A percentile compares a stretch with the other conserved stretches of the same genome.
Evolutionary conservation across 495 filamentous ascomycete species (phyloP).

Genomic region (Xylaria longipes): DNA sequence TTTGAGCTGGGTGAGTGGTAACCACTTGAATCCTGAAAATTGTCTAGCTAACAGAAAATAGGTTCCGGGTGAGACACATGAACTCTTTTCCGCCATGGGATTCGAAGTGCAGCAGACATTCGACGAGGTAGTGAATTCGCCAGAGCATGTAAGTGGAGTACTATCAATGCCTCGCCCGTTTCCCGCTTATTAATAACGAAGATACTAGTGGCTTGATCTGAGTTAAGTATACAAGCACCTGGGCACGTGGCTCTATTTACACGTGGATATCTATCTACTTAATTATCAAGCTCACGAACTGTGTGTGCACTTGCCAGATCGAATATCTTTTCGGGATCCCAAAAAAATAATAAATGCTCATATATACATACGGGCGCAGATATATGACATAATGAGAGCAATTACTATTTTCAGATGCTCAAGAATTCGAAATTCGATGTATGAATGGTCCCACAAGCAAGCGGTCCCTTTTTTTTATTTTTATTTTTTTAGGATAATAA

Average conservation of each 20-base stretch:
- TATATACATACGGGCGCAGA: neutral
- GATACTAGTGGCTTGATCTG: constrained; percentile 48
- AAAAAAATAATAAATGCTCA: neutral
- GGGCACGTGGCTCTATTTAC: neutral
- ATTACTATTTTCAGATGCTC: constrained; percentile 10
- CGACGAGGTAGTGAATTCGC: constrained; percentile 80
- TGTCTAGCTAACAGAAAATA: constrained; percentile 44
- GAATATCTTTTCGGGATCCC: neutral
- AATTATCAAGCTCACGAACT: too few relatives aligned
- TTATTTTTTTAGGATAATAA: neutral
- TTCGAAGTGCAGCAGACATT: constrained; percentile 77
- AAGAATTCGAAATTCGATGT: neutral
- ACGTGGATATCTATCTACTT: neutral
- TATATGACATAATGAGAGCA: constrained; percentile 19
- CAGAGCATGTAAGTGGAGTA: constrained; percentile 59
- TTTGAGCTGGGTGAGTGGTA: constrained; percentile 73
- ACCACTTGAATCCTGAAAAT: neutral
- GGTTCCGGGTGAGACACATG: constrained; percentile 74
- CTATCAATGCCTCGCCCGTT: neutral
- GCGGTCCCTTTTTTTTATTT: too few relatives aligned
- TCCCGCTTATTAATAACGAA: constrained; percentile 11
- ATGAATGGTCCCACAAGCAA: constrained; percentile 14
- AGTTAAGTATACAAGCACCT: constrained; percentile 26
- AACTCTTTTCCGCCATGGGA: constrained; percentile 75
- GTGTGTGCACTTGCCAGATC: neutral